These are phyloP conservation scores for Haplographium delicatum DNA, from an alignment of 495 filamentous ascomycete species.

Conservation along the genomic window DNA sequence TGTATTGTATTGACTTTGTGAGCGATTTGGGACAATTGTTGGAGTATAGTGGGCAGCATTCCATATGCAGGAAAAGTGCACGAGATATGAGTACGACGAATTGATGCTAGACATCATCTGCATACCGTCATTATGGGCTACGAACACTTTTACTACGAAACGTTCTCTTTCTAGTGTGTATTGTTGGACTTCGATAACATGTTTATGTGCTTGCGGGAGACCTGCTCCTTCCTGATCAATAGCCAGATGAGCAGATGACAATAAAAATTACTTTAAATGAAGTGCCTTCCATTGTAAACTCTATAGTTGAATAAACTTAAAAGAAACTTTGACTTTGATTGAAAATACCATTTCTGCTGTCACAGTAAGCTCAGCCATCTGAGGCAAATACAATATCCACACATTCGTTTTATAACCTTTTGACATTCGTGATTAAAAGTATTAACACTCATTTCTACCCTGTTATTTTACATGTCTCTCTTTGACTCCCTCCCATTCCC, in stretches of 20 bases:
- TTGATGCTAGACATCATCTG: neutral
- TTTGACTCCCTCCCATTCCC: neutral
- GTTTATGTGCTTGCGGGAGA: slow-evolving; percentile 4
- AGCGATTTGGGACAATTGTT: neutral
- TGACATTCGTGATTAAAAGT: neutral
- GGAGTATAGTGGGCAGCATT: neutral
- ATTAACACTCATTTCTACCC: neutral
- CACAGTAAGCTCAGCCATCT: too few relatives aligned
- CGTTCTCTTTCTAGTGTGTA: neutral
- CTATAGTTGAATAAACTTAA: too few relatives aligned
- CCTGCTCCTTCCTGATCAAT: slow-evolving; percentile 9
- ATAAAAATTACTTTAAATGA: neutral
- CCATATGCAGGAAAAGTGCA: neutral
- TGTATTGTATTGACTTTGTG: too few relatives aligned
- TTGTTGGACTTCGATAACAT: slow-evolving; percentile 1
- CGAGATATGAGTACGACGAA: slow-evolving; percentile 4
- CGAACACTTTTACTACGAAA: neutral
- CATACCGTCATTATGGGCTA: slow-evolving; percentile 2
- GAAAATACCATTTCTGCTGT: too few relatives aligned
- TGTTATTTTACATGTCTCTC: neutral
- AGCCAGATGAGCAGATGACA: neutral
- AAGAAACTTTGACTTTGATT: too few relatives aligned
- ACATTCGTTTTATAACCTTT: neutral
- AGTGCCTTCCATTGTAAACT: neutral
- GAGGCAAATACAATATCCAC: too few relatives aligned